A percentile compares a stretch with the other conserved stretches of the same genome.
phyloP scores from a whole-genome alignment of 2,329 filamentous ascomycete genomes.

The Laburnicola sp. region DNA sequence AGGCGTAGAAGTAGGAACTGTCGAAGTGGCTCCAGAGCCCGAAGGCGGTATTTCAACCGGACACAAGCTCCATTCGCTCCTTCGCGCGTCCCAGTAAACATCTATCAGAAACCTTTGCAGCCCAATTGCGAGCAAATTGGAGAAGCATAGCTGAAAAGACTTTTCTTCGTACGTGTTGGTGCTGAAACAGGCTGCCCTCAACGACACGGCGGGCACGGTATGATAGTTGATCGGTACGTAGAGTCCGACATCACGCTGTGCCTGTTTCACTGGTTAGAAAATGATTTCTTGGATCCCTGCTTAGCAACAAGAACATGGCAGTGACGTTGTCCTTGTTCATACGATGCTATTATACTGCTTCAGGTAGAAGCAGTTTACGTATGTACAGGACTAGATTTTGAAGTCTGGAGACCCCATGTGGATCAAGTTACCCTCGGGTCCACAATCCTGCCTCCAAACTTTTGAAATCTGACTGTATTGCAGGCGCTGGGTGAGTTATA shows the following conservation, averaged over 20 bases:
- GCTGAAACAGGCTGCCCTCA: conserved; percentile 63
- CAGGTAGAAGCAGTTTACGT: no score
- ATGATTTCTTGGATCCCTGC: background rate
- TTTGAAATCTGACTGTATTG: no score
- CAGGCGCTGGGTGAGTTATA: no score
- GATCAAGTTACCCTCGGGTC: no score
- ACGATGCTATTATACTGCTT: no score
- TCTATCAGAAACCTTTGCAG: conserved; percentile 63
- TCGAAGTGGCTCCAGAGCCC: conserved; percentile 9
- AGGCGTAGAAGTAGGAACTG: conserved; percentile 10
- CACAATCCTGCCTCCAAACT: no score
- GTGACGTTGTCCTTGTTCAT: no score
- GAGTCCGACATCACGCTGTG: conserved; percentile 63
- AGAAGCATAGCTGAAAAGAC: conserved; percentile 60
- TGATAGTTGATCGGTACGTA: conserved; percentile 66
- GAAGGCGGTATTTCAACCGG: conserved; percentile 56
- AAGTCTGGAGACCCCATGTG: no score
- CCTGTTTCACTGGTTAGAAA: conserved; percentile 46
- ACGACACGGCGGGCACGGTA: conserved; percentile 59
- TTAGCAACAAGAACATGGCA: background rate
- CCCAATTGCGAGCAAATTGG: conserved; percentile 63
- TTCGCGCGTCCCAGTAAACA: conserved; percentile 64
- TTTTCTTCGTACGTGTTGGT: conserved; percentile 57
- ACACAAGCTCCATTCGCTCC: conserved; percentile 62
- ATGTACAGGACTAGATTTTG: no score